A percentile compares a stretch with the other conserved stretches of the same genome.
These are phyloP conservation scores for Scheffersomyces illinoinensis DNA, from an alignment of 1,139 yeast species.

Conservation along the genomic window DNA sequence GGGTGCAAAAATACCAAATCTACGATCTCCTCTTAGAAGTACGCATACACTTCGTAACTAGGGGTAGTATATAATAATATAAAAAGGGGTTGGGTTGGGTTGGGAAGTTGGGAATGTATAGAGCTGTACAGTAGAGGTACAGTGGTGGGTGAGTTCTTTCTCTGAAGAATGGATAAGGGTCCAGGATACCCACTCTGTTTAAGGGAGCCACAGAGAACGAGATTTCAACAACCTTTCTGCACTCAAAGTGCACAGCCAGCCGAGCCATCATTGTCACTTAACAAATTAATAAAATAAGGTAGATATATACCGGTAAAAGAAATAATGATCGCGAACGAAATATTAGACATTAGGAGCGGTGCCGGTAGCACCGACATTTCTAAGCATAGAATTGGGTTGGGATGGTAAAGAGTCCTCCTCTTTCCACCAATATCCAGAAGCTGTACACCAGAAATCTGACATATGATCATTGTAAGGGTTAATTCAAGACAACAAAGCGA, in stretches of 20 bases:
- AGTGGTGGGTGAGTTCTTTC: background rate
- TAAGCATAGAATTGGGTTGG: background rate
- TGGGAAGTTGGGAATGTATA: constrained; percentile 1
- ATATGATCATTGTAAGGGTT: background rate
- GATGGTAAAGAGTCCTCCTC: background rate
- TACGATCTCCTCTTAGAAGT: background rate
- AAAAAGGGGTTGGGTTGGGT: background rate
- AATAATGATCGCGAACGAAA: background rate
- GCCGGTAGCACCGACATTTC: background rate
- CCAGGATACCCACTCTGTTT: constrained; percentile 3
- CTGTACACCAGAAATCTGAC: background rate
- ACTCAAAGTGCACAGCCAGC: constrained; percentile 1
- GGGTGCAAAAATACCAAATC: background rate
- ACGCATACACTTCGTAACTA: background rate
- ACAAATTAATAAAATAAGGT: background rate
- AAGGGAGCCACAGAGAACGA: background rate
- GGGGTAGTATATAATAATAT: background rate
- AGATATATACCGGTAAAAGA: background rate
- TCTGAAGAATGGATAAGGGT: constrained; percentile 4
- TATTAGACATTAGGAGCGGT: background rate
- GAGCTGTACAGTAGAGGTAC: background rate
- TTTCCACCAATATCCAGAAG: background rate
- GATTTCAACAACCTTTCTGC: background rate
- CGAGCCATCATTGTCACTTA: constrained; percentile 7
- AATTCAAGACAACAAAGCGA: background rate